Evolutionary conservation across 2,329 filamentous ascomycete genomes (phyloP).

Genomic region (Alternaria hordeiaustralica): DNA sequence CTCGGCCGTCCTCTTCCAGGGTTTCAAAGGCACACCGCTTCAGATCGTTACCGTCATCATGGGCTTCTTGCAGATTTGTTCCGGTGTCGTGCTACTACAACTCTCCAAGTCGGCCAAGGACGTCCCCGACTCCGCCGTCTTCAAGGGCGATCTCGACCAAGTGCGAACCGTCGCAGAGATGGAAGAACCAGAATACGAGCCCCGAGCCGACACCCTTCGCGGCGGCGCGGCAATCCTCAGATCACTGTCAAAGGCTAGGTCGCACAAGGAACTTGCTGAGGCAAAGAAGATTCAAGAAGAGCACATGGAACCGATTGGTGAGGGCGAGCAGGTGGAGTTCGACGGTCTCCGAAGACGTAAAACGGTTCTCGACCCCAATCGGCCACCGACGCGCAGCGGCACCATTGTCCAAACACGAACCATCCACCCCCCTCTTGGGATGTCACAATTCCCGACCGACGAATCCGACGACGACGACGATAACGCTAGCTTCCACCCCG

Average conservation of each 20-base stretch:
- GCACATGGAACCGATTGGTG: slow-evolving; percentile 77
- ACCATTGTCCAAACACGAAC: slow-evolving; percentile 57
- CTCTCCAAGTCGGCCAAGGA: slow-evolving; percentile 99
- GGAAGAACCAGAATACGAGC: slow-evolving; percentile 94
- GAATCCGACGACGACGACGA: slow-evolving; percentile 53
- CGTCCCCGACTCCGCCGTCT: slow-evolving; percentile 90
- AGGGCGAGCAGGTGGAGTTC: slow-evolving; percentile 86
- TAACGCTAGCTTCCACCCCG: slow-evolving; percentile 52
- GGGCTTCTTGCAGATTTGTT: slow-evolving; percentile 92
- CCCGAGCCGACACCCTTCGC: slow-evolving; percentile 94
- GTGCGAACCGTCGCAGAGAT: slow-evolving; percentile 94
- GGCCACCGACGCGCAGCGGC: slow-evolving; percentile 31
- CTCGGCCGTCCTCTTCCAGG: slow-evolving; percentile 88
- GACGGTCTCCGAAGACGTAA: slow-evolving; percentile 83
- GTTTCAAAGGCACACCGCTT: slow-evolving; percentile 84
- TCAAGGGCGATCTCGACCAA: slow-evolving; percentile 91
- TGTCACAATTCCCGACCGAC: slow-evolving; percentile 80
- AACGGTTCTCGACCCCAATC: slow-evolving; percentile 59
- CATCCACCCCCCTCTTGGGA: slow-evolving; percentile 79
- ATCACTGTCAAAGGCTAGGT: slow-evolving; percentile 75
- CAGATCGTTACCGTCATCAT: slow-evolving; percentile 89
- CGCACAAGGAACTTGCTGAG: slow-evolving; percentile 81
- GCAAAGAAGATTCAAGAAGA: slow-evolving; percentile 80
- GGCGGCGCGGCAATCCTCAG: slow-evolving; percentile 88
- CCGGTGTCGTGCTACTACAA: slow-evolving; percentile 89